Evolutionary conservation across 805 yeast genomes (phyloP).

Genomic region (Hanseniaspora meyeri): DNA sequence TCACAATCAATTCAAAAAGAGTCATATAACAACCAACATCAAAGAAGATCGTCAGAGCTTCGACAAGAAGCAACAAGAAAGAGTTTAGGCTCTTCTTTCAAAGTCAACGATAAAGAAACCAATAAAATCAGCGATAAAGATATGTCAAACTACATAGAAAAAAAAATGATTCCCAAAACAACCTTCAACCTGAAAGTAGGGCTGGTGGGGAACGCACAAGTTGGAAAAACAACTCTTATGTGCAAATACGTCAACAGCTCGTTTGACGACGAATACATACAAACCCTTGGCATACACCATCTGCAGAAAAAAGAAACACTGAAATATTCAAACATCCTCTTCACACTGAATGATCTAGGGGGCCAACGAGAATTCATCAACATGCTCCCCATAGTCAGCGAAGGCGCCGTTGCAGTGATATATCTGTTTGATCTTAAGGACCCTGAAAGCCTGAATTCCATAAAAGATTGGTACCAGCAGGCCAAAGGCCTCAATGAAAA

Average conservation of each 20-base stretch:
- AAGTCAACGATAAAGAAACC: background rate
- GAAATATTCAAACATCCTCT: constrained; percentile 75
- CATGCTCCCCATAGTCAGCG: constrained; percentile 85
- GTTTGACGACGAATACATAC: constrained; percentile 83
- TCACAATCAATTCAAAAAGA: constrained; percentile 1
- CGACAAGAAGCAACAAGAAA: background rate
- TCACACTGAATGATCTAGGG: constrained; percentile 91
- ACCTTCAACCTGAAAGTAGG: constrained; percentile 55
- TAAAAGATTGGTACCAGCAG: constrained; percentile 90
- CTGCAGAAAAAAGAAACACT: constrained; percentile 81
- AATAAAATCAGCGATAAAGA: background rate
- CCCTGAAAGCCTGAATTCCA: constrained; percentile 70
- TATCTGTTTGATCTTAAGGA: constrained; percentile 85
- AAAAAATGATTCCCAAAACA: constrained; percentile 9
- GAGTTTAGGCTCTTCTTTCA: background rate
- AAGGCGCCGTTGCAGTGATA: constrained; percentile 82
- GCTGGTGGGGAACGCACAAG: constrained; percentile 87
- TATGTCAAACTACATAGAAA: constrained; percentile 1
- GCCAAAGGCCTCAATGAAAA: constrained; percentile 80
- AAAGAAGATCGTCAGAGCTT: background rate
- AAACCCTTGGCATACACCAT: constrained; percentile 88
- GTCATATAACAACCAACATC: background rate
- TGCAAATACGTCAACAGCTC: constrained; percentile 93
- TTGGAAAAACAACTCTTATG: constrained; percentile 93
- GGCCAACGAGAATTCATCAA: constrained; percentile 91